These are phyloP conservation scores for Cicer yamashitae DNA, from an alignment of 306 rosid genomes.

Conservation along the genomic window DNA sequence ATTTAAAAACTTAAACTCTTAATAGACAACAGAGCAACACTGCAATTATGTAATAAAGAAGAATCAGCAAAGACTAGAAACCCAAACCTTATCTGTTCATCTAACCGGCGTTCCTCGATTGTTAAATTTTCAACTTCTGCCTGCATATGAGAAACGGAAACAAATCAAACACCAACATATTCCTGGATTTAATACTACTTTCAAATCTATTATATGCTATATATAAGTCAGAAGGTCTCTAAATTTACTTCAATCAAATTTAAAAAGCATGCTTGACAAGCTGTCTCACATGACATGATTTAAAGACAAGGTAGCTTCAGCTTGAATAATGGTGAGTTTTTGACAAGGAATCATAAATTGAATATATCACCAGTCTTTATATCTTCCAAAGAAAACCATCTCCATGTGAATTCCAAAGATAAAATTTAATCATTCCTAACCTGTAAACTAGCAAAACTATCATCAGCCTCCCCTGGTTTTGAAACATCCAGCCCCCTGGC, in stretches of 20 bases:
- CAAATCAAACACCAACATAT: conserved; percentile 33
- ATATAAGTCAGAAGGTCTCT: conserved; percentile 14
- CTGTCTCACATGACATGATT: conserved; percentile 7
- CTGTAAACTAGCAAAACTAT: conserved; percentile 81
- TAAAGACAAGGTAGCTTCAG: conserved; percentile 24
- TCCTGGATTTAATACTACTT: conserved; percentile 22
- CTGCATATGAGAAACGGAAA: conserved; percentile 55
- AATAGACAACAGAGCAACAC: conserved; percentile 31
- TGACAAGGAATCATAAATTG: conserved; percentile 27
- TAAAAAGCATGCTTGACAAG: conserved; percentile 28
- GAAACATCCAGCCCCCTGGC: conserved; percentile 87
- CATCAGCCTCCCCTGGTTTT: conserved; percentile 80
- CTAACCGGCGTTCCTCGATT: conserved; percentile 70
- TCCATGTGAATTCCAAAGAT: conserved; percentile 41
- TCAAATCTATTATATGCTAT: conserved; percentile 18
- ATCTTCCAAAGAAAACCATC: conserved; percentile 30
- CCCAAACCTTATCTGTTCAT: conserved; percentile 83
- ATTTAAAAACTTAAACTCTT: conserved; percentile 41
- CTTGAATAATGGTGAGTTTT: neutral
- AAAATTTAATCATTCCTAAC: conserved; percentile 54
- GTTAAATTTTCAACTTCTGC: conserved; percentile 87
- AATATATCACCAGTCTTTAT: conserved; percentile 4
- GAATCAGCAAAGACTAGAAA: conserved; percentile 37
- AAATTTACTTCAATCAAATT: conserved; percentile 35
- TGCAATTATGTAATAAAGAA: conserved; percentile 31